Percentiles rank a stretch among this genome's conserved stretches.
Evolutionary conservation across 257 asterid genomes (phyloP).

Genomic region (Asclepias syriaca): DNA sequence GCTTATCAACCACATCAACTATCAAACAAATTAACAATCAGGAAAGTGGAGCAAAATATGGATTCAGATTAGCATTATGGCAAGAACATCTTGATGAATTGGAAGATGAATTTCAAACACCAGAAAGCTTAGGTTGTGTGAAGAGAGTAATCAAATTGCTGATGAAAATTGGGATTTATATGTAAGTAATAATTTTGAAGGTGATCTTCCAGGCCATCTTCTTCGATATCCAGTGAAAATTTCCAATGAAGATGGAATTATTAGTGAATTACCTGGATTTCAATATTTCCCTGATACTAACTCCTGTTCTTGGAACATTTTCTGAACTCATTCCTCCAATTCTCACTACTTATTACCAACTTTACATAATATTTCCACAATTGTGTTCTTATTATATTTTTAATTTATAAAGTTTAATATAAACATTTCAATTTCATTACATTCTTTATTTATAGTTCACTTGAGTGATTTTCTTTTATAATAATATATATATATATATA

Average conservation of each 20-base stretch:
- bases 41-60: conserved; percentile 41
- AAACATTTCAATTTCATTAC: no score
- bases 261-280: conserved; percentile 42
- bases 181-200: conserved; percentile 30
- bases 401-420: no score
- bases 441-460: no score
- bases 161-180: conserved; percentile 58
- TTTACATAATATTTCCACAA: no score
- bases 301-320: conserved; percentile 60
- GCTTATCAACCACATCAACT: conserved; percentile 76
- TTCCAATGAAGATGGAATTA: conserved; percentile 43
- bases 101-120: conserved; percentile 30
- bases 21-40: conserved; percentile 22
- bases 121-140: conserved; percentile 60
- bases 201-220: conserved; percentile 66
- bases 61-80: conserved; percentile 74
- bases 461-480: no score
- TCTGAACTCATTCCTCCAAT: conserved; percentile 56
- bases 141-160: conserved; percentile 35
- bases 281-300: conserved; percentile 81
- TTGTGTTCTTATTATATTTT: no score
- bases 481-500: no score
- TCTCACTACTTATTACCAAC: conserved; percentile 50
- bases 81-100: conserved; percentile 50
- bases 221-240: conserved; percentile 64